Conservation (phyloP, 306 rosid species). For the Comarum palustre region DNA sequence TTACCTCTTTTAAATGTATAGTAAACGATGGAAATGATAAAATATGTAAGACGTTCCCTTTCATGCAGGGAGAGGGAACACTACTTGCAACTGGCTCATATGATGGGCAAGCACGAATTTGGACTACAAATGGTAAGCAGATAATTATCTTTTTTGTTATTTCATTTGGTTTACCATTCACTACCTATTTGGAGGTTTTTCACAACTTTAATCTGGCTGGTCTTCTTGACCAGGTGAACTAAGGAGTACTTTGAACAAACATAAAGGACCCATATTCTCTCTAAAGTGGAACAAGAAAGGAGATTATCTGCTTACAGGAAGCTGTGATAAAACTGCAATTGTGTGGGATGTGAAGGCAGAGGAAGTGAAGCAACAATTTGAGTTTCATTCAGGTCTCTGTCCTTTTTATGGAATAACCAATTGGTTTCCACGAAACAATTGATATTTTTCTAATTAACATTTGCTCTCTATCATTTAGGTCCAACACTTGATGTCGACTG, state of each 20-base stretch:
- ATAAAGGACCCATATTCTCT: conserved; percentile 89
- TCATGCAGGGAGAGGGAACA: conserved; percentile 73
- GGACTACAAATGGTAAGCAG: conserved; percentile 69
- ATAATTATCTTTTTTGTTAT: neutral
- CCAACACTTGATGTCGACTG: conserved; percentile 95
- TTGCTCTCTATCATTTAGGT: conserved; percentile 43
- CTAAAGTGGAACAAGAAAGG: conserved; percentile 95
- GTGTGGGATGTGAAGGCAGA: conserved; percentile 93
- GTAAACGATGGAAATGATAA: neutral
- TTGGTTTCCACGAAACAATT: conserved; percentile 7
- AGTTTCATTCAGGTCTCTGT: conserved; percentile 72
- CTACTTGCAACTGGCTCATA: conserved; percentile 95
- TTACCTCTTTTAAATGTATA: neutral
- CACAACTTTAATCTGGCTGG: conserved; percentile 17
- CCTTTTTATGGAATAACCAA: neutral
- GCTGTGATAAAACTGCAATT: conserved; percentile 91
- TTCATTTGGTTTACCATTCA: neutral
- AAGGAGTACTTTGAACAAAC: conserved; percentile 73
- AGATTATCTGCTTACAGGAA: conserved; percentile 91
- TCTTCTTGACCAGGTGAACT: conserved; percentile 62
- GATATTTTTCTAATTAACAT: conserved; percentile 21
- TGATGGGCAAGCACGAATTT: conserved; percentile 97
- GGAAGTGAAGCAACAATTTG: conserved; percentile 89
- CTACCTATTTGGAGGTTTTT: conserved; percentile 3
- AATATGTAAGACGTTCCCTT: neutral